Evolutionary conservation across 2,329 filamentous ascomycete species (phyloP).

Genomic region (Zopfia rhizophila): DNA sequence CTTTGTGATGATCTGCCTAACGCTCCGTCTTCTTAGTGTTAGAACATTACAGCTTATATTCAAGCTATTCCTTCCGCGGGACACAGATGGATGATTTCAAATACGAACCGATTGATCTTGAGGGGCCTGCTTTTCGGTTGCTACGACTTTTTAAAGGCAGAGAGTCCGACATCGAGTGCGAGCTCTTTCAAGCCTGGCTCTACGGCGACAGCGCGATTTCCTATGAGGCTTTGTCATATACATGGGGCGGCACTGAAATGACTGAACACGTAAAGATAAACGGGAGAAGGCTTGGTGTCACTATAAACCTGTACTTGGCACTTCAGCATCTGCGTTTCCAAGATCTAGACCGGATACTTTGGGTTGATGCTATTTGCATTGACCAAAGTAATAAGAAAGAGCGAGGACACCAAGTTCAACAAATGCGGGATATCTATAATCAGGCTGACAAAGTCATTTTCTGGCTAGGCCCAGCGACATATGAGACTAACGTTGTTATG

Average conservation of each 20-base stretch:
- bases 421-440: too few species aligned
- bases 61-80: too few species aligned
- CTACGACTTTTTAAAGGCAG: conserved; percentile 18
- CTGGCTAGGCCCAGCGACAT: too few species aligned
- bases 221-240: conserved; percentile 34
- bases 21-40: too few species aligned
- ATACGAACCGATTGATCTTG: conserved; percentile 24
- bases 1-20: too few species aligned
- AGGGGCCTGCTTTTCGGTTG: conserved; percentile 22
- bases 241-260: conserved; percentile 25
- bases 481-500: too few species aligned
- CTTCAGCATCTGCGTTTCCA: conserved; percentile 19
- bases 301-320: conserved; percentile 25
- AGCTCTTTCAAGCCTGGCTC: conserved; percentile 23
- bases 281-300: conserved; percentile 8
- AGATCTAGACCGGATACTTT: conserved; percentile 4
- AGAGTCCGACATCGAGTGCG: conserved; percentile 14
- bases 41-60: background rate
- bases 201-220: conserved; percentile 11
- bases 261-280: conserved; percentile 15
- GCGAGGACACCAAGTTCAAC: background rate
- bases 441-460: too few species aligned
- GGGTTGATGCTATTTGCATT: conserved; percentile 6
- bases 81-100: conserved; percentile 15
- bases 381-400: background rate